Evolutionary conservation across 305 asterid species (phyloP), one percentile per base, ranked within the genome.

Genomic region (Andrographis paniculata): DNA sequence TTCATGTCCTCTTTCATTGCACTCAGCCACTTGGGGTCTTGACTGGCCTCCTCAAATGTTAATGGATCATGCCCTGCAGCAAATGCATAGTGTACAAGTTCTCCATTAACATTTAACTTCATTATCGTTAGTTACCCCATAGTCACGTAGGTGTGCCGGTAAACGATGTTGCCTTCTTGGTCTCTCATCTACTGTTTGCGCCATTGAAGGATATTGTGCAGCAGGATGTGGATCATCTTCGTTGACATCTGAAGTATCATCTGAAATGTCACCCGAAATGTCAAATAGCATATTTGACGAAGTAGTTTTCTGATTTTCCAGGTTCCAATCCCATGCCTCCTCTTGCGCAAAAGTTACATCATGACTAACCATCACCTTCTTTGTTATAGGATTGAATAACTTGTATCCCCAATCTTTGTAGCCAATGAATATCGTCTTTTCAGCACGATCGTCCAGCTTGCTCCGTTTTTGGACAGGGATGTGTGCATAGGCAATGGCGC

Each of bases 271-370:
- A 4, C 8, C 8, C 30, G n/a, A n/a, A n/a, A n/a, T n/a, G n/a
- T n/a, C n/a, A n/a, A n/a, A n/a, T n/a, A n/a, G n/a, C n/a, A n/a
- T 24, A 8, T 24, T 24, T 24, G n/a, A n/a, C 30, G 8, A 3
- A 3, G 30, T 3, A 24, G 6, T 8, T 3, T 8, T 8, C 4
- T 24, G 30, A 3, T 4, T 24, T 8, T 24, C 8, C 4, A 8
- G 1, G 19, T 40, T 33, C 62, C 48, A 55, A 3, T 54, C 36
- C 67, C 56, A 48, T 0, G 23, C 21, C 16, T 48, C 55, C 17
- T 61, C 36, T 53, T 61, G 60, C 15, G 12, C 42, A 54, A 59
- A 59, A 0, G 38, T 33, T 5, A 59, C n/a, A n/a, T n/a, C n/a
- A n/a, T n/a, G n/a, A n/a, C n/a, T n/a, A n/a, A n/a, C n/a, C n/a